Conservation (phyloP, 495 filamentous ascomycete genomes). For the Aspergillus funiculosus region DNA sequence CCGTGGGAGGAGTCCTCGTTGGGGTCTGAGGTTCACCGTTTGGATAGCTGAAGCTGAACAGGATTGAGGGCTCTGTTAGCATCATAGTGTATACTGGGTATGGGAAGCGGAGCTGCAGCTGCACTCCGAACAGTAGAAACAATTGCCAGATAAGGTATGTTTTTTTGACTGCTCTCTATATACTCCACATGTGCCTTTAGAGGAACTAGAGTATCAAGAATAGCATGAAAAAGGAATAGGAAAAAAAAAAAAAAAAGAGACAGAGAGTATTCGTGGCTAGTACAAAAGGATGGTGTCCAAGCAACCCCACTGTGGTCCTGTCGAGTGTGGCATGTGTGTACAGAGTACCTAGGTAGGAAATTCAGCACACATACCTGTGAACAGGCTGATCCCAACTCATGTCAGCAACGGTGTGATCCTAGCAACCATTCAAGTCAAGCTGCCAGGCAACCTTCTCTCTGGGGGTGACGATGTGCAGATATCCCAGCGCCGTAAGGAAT, state of each 20-base stretch:
- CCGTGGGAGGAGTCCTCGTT: slow-evolving; percentile 64
- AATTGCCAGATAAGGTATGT: slow-evolving; percentile 3
- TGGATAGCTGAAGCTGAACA: slow-evolving; percentile 67
- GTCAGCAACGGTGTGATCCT: slow-evolving; percentile 39
- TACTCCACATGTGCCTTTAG: too few species aligned
- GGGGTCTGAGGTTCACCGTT: slow-evolving; percentile 74
- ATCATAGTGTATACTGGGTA: slow-evolving; percentile 20
- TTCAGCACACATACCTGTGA: slow-evolving; percentile 56
- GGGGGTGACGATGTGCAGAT: slow-evolving; percentile 14
- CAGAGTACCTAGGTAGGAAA: too few species aligned
- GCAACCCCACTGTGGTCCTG: slow-evolving; percentile 25
- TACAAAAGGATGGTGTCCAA: slow-evolving; percentile 3
- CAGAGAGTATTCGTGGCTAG: neutral
- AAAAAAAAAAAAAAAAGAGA: neutral
- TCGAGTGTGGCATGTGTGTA: slow-evolving; percentile 6
- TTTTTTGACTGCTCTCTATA: neutral
- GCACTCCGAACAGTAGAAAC: slow-evolving; percentile 7
- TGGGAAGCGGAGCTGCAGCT: slow-evolving; percentile 9
- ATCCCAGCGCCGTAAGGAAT: slow-evolving; percentile 29
- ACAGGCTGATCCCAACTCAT: slow-evolving; percentile 74
- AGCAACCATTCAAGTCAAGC: slow-evolving; percentile 41
- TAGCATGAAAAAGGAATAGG: neutral
- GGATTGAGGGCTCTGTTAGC: slow-evolving; percentile 34
- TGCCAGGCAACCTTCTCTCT: slow-evolving; percentile 37
- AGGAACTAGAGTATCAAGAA: too few species aligned